Evolutionary conservation across 192 early-diverging fungal genomes (phyloP), one percentile per base, ranked within the genome.

Genomic region (Podila epigama): DNA sequence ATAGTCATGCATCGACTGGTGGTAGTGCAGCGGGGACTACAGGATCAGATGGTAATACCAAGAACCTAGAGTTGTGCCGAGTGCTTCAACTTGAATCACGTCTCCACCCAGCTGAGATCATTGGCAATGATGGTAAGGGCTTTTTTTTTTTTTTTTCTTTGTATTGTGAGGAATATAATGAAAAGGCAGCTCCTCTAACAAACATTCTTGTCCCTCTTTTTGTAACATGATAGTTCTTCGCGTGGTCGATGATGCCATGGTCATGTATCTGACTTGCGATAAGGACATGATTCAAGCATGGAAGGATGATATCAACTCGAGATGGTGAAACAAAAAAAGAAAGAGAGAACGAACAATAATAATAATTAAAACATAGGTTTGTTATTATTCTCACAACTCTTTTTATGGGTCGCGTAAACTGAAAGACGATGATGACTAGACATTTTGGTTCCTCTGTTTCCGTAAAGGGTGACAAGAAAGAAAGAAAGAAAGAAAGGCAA

Each of bases 81-180:
- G 65, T 75, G 27, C 58, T 75, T 27, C 71, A 75, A 36, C 71
- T 75, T 11, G 71, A 75, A 29, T 75, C 71, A 16, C 71, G 71
- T 51, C 71, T 75, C 35, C 71, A 68, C 44, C 71, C 71, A 0
- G 71, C 71, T 22, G 65, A 75, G 13, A 40, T 75, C 53, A 57
- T 75, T 75, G 65, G 71, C 35, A 52, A 75, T 37, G 71, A 75
- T 75, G 71, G 71, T 75, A 75, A 75, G 63, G 39, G 37, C 3
- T 10, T 20, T 27, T 37, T 4, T 44, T 39, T 31, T 31, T n/a
- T 63, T 56, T 7, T 13, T 56, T 48, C 3, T 44, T 7, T 18
- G 20, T 54, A 44, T 42, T 15, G 11, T 37, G 1, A 10, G 22
- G 28, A 16, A 8, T 20, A 0, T 20, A 0, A 40, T 2, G 29